Conservation (phyloP, 257 asterid species). For the Orobanche coerulescens region DNA sequence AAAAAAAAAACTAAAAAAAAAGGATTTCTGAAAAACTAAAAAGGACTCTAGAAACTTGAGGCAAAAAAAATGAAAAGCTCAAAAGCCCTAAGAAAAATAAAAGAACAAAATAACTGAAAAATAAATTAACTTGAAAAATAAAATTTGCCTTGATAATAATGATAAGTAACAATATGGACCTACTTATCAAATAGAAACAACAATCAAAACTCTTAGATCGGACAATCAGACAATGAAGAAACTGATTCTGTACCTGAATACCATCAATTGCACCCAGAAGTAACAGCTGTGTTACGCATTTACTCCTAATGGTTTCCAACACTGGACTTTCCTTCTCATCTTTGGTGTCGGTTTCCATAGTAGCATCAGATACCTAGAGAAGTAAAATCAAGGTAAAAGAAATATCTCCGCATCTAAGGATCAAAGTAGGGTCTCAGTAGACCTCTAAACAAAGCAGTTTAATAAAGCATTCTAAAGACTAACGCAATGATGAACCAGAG, state of each 20-base stretch:
- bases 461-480: neutral
- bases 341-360: constrained; percentile 40
- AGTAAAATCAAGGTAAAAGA: constrained; percentile 7
- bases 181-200: constrained; percentile 7
- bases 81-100: too few relatives aligned
- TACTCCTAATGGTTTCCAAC: constrained; percentile 69
- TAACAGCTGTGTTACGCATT: constrained; percentile 90
- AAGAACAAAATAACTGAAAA: too few relatives aligned
- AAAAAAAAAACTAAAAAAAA: too few relatives aligned
- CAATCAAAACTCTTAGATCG: neutral
- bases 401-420: constrained; percentile 10
- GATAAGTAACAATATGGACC: neutral
- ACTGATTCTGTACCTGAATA: constrained; percentile 63
- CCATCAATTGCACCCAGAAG: constrained; percentile 88
- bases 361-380: constrained; percentile 50
- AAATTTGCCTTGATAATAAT: too few relatives aligned
- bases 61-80: too few relatives aligned
- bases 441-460: neutral
- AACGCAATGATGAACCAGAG: neutral
- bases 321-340: constrained; percentile 65
- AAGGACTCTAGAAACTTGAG: too few relatives aligned
- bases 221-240: constrained; percentile 4
- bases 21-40: too few relatives aligned
- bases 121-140: too few relatives aligned
- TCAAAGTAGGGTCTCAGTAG: constrained; percentile 7